Percentiles rank a stretch among this genome's conserved stretches.
These are phyloP conservation scores for Candida sojae DNA, from an alignment of 1,139 yeast genomes.

Conservation along the genomic window DNA sequence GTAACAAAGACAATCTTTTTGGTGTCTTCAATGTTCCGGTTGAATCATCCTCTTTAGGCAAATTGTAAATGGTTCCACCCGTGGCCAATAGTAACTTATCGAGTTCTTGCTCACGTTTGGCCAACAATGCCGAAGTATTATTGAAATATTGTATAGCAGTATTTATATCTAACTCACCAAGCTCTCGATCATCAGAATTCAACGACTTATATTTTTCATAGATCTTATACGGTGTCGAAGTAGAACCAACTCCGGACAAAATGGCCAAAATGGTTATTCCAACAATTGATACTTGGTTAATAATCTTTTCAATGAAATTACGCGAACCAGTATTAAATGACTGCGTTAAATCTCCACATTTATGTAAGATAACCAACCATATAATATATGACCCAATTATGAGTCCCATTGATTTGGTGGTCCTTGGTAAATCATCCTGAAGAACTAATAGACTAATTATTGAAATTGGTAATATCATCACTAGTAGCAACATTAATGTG, in stretches of 20 bases:
- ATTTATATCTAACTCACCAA: conserved; percentile 28
- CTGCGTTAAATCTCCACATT: conserved; percentile 38
- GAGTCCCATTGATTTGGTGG: conserved; percentile 6
- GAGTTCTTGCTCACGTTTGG: conserved; percentile 35
- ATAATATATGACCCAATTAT: conserved; percentile 18
- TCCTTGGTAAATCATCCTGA: conserved; percentile 27
- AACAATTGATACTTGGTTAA: conserved; percentile 64
- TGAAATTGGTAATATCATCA: conserved; percentile 36
- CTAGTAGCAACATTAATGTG: conserved; percentile 31
- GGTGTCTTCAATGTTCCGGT: conserved; percentile 14
- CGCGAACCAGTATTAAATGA: conserved; percentile 18
- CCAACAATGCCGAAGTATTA: conserved; percentile 36
- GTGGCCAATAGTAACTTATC: conserved; percentile 19
- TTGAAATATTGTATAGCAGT: conserved; percentile 38
- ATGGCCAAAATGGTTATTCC: conserved; percentile 75
- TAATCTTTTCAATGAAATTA: conserved; percentile 35
- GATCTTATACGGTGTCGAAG: conserved; percentile 55
- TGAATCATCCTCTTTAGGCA: conserved; percentile 16
- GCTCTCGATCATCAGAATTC: conserved; percentile 3
- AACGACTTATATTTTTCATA: conserved; percentile 9
- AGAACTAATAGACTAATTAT: conserved; percentile 31
- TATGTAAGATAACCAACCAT: conserved; percentile 39
- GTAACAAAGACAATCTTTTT: conserved; percentile 22
- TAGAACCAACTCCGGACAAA: conserved; percentile 74
- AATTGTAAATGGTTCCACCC: conserved; percentile 32